Conservation (phyloP, 306 rosid genomes). For the Abrus pulchellus region DNA sequence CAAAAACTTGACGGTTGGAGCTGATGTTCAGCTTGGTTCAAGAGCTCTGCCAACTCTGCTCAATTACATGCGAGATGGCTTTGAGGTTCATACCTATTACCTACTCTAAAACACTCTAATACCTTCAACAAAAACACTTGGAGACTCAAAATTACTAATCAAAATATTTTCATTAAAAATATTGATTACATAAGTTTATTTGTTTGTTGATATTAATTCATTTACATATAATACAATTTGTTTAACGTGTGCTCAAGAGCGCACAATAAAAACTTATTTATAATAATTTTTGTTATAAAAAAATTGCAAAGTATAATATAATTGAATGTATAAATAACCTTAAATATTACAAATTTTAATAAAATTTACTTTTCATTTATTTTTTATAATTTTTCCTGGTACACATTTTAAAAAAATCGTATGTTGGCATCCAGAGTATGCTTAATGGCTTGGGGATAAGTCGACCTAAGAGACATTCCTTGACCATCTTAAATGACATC, state of each 20-base stretch:
- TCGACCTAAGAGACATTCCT: conserved; percentile 61
- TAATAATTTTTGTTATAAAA: background rate
- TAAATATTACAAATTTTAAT: no score
- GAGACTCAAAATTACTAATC: background rate
- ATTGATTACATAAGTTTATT: background rate
- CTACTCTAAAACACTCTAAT: background rate
- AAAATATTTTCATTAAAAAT: background rate
- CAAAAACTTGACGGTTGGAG: conserved; percentile 64
- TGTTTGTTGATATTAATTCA: background rate
- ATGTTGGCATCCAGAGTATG: conserved; percentile 54
- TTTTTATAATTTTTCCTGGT: no score
- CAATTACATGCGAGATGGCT: conserved; percentile 54
- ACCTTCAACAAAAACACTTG: background rate
- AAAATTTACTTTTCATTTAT: no score
- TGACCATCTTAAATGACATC: conserved; percentile 67
- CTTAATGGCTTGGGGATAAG: conserved; percentile 55
- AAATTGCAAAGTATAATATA: background rate
- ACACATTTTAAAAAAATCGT: no score
- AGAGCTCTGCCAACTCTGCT: conserved; percentile 81
- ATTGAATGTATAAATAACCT: no score
- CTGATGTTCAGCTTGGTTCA: conserved; percentile 71
- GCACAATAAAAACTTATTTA: no score
- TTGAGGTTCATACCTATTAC: conserved; percentile 65
- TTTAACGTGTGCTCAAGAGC: no score
- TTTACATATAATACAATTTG: no score